Conservation (phyloP, 768 basidiomycete species). For the Boletus fagicola region DNA sequence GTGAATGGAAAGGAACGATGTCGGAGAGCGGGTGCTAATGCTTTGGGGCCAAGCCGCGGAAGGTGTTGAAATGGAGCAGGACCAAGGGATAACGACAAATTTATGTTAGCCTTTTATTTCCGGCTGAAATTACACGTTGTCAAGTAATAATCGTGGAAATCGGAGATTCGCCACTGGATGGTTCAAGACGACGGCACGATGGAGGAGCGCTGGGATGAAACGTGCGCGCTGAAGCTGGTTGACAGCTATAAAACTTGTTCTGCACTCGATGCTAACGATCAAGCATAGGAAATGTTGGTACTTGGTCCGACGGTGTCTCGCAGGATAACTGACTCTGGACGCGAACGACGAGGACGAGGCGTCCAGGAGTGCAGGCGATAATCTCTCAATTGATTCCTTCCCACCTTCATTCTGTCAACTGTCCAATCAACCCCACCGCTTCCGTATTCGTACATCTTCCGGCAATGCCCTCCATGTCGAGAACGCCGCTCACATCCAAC, state of each 20-base stretch:
- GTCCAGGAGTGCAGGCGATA: not conserved
- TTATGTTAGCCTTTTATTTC: slow-evolving; percentile 20
- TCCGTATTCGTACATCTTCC: not conserved
- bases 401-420: not conserved
- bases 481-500: not conserved
- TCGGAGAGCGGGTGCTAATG: not conserved
- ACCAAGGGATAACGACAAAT: slow-evolving; percentile 14
- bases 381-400: not conserved
- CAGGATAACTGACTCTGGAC: not conserved
- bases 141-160: slow-evolving; percentile 23
- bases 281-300: not conserved
- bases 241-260: not conserved
- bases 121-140: slow-evolving; percentile 4
- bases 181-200: not conserved
- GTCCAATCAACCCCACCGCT: not conserved
- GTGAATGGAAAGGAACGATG: not conserved
- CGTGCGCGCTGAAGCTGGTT: not conserved
- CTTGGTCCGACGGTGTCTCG: not conserved
- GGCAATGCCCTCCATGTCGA: not conserved
- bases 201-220: not conserved
- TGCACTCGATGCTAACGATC: not conserved
- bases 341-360: not conserved
- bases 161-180: not conserved
- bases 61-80: slow-evolving; percentile 7
- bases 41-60: not conserved